A percentile compares a stretch with the other conserved stretches of the same genome.
phyloP scores from a whole-genome alignment of 192 early-diverging fungal genomes.

The Coemansia sp. region DNA sequence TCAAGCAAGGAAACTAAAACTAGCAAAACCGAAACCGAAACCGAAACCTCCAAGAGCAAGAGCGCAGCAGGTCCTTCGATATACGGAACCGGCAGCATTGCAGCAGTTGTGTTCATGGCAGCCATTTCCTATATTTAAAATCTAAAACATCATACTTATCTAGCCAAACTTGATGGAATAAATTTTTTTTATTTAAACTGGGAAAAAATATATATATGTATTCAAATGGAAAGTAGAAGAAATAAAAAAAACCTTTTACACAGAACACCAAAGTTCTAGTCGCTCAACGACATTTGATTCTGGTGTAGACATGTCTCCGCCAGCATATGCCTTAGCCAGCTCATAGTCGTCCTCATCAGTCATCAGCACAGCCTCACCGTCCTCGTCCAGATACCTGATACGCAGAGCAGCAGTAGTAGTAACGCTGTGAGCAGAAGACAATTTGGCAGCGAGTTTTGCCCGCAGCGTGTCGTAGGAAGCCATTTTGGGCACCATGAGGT shows the following conservation, averaged over 20 bases:
- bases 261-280: conserved; percentile 62
- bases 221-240: background rate
- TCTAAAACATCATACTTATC: background rate
- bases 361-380: conserved; percentile 82
- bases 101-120: conserved; percentile 20
- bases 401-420: conserved; percentile 39
- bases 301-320: conserved; percentile 55
- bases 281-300: conserved; percentile 59
- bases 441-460: conserved; percentile 39
- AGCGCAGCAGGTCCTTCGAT: conserved; percentile 14
- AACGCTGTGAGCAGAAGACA: conserved; percentile 23
- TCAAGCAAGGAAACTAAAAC: background rate
- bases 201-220: background rate
- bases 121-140: conserved; percentile 34
- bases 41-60: conserved; percentile 6
- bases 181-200: background rate
- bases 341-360: conserved; percentile 90
- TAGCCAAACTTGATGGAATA: background rate
- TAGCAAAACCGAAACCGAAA: background rate
- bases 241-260: conserved; percentile 2
- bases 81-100: conserved; percentile 6
- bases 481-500: conserved; percentile 46
- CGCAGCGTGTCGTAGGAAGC: conserved; percentile 45
- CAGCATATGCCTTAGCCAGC: conserved; percentile 65
- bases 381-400: conserved; percentile 87